These are phyloP conservation scores for Tetracentron sinense DNA, from an alignment of 164 flowering plant genomes.

Conservation along the genomic window DNA sequence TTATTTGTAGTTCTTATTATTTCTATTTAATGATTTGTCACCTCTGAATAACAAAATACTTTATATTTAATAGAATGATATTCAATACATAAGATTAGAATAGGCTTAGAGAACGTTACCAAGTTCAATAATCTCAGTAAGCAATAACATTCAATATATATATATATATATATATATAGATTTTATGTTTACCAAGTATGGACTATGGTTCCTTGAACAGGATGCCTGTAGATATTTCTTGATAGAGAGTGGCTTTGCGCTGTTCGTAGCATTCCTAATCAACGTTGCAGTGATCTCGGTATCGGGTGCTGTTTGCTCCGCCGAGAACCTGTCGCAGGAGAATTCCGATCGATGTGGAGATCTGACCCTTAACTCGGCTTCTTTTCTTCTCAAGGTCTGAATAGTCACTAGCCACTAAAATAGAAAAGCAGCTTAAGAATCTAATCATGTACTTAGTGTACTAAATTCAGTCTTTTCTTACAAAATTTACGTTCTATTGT, in stretches of 20 bases:
- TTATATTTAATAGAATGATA: no score
- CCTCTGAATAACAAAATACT: no score
- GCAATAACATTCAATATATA: no score
- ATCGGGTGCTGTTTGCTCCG: conserved; percentile 60
- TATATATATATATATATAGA: neutral
- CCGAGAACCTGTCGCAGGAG: conserved; percentile 28
- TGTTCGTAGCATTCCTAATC: conserved; percentile 72
- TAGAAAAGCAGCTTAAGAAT: no score
- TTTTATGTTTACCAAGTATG: neutral
- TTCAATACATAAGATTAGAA: no score
- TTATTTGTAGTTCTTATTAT: no score
- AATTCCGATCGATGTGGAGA: conserved; percentile 38
- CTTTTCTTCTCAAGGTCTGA: conserved; percentile 73
- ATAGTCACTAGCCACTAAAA: no score
- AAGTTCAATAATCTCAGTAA: no score
- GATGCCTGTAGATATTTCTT: conserved; percentile 75
- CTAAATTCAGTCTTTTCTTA: neutral
- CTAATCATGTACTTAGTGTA: no score
- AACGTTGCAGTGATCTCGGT: conserved; percentile 75
- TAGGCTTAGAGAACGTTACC: no score
- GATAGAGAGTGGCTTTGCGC: conserved; percentile 76
- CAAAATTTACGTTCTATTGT: neutral
- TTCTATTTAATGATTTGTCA: no score
- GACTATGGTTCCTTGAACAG: conserved; percentile 26
- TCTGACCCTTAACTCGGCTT: conserved; percentile 67